A percentile compares a stretch with the other conserved stretches of the same genome.
These are phyloP conservation scores for Calonectria pseudoturangicola DNA, from an alignment of 2,329 filamentous ascomycete species.

Conservation along the genomic window DNA sequence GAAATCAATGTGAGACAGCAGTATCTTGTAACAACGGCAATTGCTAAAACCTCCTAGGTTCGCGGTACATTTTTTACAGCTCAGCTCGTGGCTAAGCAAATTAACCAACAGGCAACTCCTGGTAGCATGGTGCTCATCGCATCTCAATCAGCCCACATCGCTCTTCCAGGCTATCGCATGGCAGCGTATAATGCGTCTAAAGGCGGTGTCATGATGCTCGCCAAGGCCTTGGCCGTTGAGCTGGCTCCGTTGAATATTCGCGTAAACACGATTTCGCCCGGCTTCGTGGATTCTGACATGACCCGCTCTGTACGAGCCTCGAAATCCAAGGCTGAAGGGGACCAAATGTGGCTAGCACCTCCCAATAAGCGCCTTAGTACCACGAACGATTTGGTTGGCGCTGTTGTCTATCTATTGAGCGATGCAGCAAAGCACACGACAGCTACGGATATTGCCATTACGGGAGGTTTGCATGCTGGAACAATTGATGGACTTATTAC, in stretches of 20 bases:
- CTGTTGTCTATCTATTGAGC: slow-evolving; percentile 2
- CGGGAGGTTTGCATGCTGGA: slow-evolving; percentile 3
- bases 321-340: slow-evolving; percentile 6
- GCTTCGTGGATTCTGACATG: background rate
- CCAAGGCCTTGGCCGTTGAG: background rate
- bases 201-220: background rate
- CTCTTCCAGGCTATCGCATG: background rate
- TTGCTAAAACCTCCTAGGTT: background rate
- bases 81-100: slow-evolving; percentile 12
- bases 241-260: background rate
- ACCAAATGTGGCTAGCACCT: slow-evolving; percentile 6
- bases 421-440: slow-evolving; percentile 10
- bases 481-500: slow-evolving; percentile 1
- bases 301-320: background rate
- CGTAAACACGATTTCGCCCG: slow-evolving; percentile 1
- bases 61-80: slow-evolving; percentile 8
- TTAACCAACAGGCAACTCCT: background rate
- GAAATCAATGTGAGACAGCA: background rate
- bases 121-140: slow-evolving; percentile 11
- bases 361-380: slow-evolving; percentile 4
- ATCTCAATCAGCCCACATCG: background rate
- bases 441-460: background rate
- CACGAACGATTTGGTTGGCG: background rate
- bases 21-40: too few species aligned
- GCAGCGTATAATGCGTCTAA: slow-evolving; percentile 8